Percentiles rank a stretch among this genome's conserved stretches.
Evolutionary conservation across 2,329 filamentous ascomycete species (phyloP).

Genomic region (Fusarium sulawesiense): DNA sequence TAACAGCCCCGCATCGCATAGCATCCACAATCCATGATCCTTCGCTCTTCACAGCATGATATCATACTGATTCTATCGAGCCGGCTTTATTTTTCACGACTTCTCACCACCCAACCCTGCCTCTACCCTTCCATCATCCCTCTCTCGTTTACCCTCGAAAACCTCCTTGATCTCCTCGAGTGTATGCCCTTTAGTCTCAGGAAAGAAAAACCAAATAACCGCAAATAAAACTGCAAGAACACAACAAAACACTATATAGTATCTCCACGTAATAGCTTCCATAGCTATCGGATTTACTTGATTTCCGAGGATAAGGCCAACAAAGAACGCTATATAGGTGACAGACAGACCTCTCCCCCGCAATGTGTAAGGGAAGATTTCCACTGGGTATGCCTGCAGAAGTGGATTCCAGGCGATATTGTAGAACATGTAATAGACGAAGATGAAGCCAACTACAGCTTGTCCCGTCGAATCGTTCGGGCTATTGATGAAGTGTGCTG

Average conservation of each 20-base stretch:
- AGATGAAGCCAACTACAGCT: constrained; percentile 22
- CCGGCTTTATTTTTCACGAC: background rate
- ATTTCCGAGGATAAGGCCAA: background rate
- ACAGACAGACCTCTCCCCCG: constrained; percentile 21
- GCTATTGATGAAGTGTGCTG: constrained; percentile 13
- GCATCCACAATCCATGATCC: background rate
- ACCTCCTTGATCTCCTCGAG: constrained; percentile 30
- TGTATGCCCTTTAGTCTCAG: constrained; percentile 29
- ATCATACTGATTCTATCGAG: background rate
- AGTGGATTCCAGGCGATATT: constrained; percentile 28
- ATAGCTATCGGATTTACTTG: constrained; percentile 34
- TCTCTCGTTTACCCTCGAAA: constrained; percentile 2
- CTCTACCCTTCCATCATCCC: background rate
- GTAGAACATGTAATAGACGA: constrained; percentile 33
- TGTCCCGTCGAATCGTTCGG: constrained; percentile 7
- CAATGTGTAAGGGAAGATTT: constrained; percentile 25
- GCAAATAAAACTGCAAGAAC: constrained; percentile 3
- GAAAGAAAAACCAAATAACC: constrained; percentile 28
- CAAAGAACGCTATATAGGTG: background rate
- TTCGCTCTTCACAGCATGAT: background rate
- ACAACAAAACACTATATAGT: constrained; percentile 30
- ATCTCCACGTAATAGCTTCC: constrained; percentile 26
- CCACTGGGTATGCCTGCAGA: constrained; percentile 18
- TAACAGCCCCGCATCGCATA: background rate
- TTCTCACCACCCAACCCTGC: background rate